Evolutionary conservation across 73 alveolate species (phyloP).

Genomic region (Paraurostyla sp.): DNA sequence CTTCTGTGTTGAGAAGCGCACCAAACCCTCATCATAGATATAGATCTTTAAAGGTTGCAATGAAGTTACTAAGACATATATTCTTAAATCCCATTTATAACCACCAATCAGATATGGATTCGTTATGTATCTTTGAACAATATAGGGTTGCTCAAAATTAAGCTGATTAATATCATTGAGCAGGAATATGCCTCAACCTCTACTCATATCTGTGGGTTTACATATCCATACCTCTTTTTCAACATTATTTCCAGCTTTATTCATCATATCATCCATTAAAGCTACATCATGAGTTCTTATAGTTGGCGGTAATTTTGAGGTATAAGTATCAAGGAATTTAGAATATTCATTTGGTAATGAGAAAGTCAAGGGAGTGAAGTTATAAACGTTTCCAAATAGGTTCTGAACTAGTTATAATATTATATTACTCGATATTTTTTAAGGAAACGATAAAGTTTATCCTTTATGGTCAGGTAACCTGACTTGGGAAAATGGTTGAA

Average conservation of each 20-base stretch:
- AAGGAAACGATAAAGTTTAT: background rate
- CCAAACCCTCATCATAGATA: slow-evolving; percentile 87
- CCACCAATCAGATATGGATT: slow-evolving; percentile 86
- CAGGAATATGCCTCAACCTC: slow-evolving; percentile 51
- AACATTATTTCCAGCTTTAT: background rate
- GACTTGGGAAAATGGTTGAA: slow-evolving; percentile 35
- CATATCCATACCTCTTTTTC: slow-evolving; percentile 30
- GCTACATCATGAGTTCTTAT: background rate
- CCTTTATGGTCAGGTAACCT: slow-evolving; percentile 15
- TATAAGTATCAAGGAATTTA: slow-evolving; percentile 27
- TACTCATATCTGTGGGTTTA: slow-evolving; percentile 23
- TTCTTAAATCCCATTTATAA: slow-evolving; percentile 90
- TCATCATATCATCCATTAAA: background rate
- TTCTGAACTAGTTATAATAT: background rate
- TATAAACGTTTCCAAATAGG: slow-evolving; percentile 37
- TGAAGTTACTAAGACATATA: slow-evolving; percentile 88
- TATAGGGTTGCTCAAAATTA: background rate
- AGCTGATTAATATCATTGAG: background rate
- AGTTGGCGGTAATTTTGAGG: background rate
- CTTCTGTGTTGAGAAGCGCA: slow-evolving; percentile 90
- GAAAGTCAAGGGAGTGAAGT: slow-evolving; percentile 46
- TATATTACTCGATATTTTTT: background rate
- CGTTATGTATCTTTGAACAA: slow-evolving; percentile 82
- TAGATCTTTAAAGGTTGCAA: slow-evolving; percentile 85
- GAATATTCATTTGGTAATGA: slow-evolving; percentile 57